Evolutionary conservation across 2,329 filamentous ascomycete genomes (phyloP).

Genomic region (Zalaria sp.): DNA sequence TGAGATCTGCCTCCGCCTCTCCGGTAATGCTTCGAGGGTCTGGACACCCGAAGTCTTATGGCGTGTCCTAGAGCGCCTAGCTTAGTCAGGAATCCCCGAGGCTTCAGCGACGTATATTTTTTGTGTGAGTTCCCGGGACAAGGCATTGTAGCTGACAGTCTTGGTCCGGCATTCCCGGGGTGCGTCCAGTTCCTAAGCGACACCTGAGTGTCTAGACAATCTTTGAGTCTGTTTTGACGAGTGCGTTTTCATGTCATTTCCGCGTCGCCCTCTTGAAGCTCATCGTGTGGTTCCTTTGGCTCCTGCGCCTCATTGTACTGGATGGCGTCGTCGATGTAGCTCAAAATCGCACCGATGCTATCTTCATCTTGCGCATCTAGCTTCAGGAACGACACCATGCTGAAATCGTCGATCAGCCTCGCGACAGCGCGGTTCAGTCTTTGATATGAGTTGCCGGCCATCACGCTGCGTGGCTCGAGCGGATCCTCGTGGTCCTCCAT

Average conservation of each 20-base stretch:
- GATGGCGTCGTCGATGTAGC: conserved; percentile 88
- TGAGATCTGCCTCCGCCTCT: no score
- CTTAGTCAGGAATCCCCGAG: no score
- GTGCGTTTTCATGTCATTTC: conserved; percentile 31
- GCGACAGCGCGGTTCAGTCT: conserved; percentile 78
- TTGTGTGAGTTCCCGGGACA: no score
- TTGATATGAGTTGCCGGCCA: conserved; percentile 72
- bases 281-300: conserved; percentile 59
- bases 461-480: conserved; percentile 51
- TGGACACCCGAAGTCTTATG: no score
- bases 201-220: no score
- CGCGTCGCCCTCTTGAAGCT: conserved; percentile 36
- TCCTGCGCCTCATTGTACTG: conserved; percentile 91
- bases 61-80: no score
- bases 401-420: conserved; percentile 88
- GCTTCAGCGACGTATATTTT: no score
- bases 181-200: no score
- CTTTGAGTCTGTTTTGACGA: no score
- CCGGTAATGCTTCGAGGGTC: no score
- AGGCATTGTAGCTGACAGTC: no score
- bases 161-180: no score
- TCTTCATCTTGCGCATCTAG: conserved; percentile 85
- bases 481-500: conserved; percentile 29
- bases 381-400: conserved; percentile 91
- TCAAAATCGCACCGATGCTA: conserved; percentile 70